Conservation (phyloP, 345 rosid genomes). For the Gossypium raimondii region DNA sequence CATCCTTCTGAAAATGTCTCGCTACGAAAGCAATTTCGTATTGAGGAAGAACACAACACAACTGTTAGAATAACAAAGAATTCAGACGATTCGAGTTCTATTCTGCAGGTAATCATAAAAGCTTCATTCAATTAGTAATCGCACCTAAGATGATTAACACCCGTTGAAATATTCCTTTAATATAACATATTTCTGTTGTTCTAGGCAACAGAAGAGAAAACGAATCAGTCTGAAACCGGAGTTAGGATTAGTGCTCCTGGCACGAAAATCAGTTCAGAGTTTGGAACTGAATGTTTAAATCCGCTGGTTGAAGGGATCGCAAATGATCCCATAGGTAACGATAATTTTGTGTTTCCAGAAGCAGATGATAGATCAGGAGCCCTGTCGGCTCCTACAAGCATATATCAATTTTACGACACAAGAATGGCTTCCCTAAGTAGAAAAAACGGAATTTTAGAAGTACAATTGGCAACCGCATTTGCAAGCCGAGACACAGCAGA, state of each 20-base stretch:
- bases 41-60: slow-evolving; percentile 55
- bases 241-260: slow-evolving; percentile 25
- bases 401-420: slow-evolving; percentile 69
- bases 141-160: background rate
- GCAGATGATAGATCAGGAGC: slow-evolving; percentile 40
- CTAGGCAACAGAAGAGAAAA: slow-evolving; percentile 48
- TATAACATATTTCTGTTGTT: slow-evolving; percentile 20
- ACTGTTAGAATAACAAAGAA: slow-evolving; percentile 40
- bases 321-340: slow-evolving; percentile 37
- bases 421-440: slow-evolving; percentile 65
- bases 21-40: slow-evolving; percentile 59
- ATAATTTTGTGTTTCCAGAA: slow-evolving; percentile 41
- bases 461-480: slow-evolving; percentile 65
- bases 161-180: slow-evolving; percentile 5
- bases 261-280: slow-evolving; percentile 48
- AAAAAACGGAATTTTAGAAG: slow-evolving; percentile 72
- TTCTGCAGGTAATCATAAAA: slow-evolving; percentile 35
- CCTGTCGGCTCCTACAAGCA: slow-evolving; percentile 45
- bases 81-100: slow-evolving; percentile 48
- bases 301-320: slow-evolving; percentile 36
- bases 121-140: background rate
- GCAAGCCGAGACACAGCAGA: slow-evolving; percentile 69
- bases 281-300: slow-evolving; percentile 39
- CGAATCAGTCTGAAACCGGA: slow-evolving; percentile 34
- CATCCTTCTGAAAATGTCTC: slow-evolving; percentile 69